Conservation (phyloP, 257 asterid species). For the Solanum virginianum region DNA sequence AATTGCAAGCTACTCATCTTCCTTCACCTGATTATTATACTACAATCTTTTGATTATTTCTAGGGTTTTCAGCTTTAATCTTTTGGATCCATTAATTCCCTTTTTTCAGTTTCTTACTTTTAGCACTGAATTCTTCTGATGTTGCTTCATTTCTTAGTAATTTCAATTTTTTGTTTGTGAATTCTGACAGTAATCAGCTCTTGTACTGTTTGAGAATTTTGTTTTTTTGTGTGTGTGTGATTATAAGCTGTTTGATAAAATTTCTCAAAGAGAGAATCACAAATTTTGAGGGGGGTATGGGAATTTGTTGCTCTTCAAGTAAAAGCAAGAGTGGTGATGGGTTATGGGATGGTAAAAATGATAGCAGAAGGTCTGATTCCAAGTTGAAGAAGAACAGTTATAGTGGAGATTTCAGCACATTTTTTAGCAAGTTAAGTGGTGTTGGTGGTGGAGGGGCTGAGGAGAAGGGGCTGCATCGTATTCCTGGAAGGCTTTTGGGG, state of each 20-base stretch:
- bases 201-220: background rate
- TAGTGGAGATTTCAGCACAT: constrained; percentile 50
- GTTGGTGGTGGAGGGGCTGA: constrained; percentile 69
- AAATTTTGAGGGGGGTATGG: constrained; percentile 31
- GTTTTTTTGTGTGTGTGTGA: background rate
- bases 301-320: constrained; percentile 70
- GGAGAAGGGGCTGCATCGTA: constrained; percentile 67
- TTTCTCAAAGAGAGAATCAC: background rate
- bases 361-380: constrained; percentile 16
- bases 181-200: background rate
- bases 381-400: constrained; percentile 37
- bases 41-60: background rate
- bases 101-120: background rate
- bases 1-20: background rate
- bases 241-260: background rate
- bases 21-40: background rate
- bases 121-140: background rate
- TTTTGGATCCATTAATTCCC: background rate
- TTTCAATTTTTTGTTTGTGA: background rate
- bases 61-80: background rate
- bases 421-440: constrained; percentile 58
- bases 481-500: constrained; percentile 63
- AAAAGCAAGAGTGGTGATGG: constrained; percentile 28
- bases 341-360: constrained; percentile 21
- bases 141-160: background rate